These are phyloP conservation scores for Thalia dealbata DNA, from an alignment of 176 grass and related monocot genomes.

Conservation along the genomic window DNA sequence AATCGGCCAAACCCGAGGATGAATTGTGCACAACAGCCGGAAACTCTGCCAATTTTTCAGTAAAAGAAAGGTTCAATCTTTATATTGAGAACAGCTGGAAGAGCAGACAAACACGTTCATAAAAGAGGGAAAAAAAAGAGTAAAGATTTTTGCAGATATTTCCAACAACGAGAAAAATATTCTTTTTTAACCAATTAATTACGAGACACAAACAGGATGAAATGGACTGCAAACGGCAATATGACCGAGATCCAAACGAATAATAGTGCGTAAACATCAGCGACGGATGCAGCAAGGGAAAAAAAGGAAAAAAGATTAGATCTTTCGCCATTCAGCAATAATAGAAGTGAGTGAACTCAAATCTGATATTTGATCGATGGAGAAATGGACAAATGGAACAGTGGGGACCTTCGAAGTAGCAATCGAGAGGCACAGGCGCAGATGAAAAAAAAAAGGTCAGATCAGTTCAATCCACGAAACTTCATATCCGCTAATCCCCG, in stretches of 20 bases:
- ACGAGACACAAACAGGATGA: background rate
- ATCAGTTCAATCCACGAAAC: background rate
- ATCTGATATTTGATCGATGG: background rate
- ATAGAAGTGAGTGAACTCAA: background rate
- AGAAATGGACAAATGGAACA: constrained; percentile 2
- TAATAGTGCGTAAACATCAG: background rate
- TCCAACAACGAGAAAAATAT: background rate
- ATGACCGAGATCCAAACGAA: background rate
- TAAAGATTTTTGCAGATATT: background rate
- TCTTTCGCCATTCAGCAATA: background rate
- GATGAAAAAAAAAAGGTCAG: background rate
- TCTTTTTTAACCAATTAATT: background rate
- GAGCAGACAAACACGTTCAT: background rate
- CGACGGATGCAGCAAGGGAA: background rate
- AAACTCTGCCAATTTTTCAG: background rate
- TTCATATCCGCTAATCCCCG: background rate
- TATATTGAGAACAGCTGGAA: background rate
- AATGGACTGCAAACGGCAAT: background rate
- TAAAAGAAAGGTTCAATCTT: background rate
- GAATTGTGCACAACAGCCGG: background rate
- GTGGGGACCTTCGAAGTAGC: background rate
- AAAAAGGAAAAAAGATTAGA: background rate
- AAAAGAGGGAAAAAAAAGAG: background rate
- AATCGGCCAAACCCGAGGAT: background rate
- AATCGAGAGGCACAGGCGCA: background rate